Evolutionary conservation across 2,329 filamentous ascomycete genomes (phyloP), one percentile per base, ranked within the genome.

Genomic region (Talaromyces sp.): DNA sequence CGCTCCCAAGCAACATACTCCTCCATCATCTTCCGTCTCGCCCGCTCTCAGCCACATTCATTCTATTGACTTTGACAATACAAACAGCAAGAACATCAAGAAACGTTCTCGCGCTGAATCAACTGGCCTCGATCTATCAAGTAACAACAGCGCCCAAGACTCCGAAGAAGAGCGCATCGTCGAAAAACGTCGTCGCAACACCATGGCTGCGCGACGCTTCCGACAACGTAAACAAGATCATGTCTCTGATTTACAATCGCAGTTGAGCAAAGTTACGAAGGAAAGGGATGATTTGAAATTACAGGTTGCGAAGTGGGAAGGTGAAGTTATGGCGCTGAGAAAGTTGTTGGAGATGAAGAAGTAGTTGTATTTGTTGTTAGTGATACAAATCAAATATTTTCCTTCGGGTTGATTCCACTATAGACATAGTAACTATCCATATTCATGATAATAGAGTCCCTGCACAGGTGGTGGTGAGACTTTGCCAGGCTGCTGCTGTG

Each of bases 211-310:
- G 52, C 73, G 75, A 19, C 69, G 75, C 50, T 77, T 75, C 67
- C 75, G 75, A 5, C 74, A 78, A 69, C 72, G 73, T 57, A 74
- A 74, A 7, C 69, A 74, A 31, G 75, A 77, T 57, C 71, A 72
- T 65, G 71, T 75, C 66, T 70, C 72, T 50, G 69, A 70, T 54
- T 69, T 78, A 25, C 74, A 77, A 67, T 71, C 68, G n/a, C 74
- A 76, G 63, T 69, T 78, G 58, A 71, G 72, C 60, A 69, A 66
- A 31, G 63, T 75, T 11, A 70, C 73, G 54, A 70, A 70, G 62
- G 75, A 78, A 63, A 70, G 75, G 27, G 75, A 78, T 65, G 74
- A 76, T 62, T 68, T 76, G 69, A 74, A 68, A 66, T 70, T 77
- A 62, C 71, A 70, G 43, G 73, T 75, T 52, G 76, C 74, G 11